Evolutionary conservation across 495 filamentous ascomycete genomes (phyloP), one percentile per base, ranked within the genome.

Genomic region (Xylaria scruposa): DNA sequence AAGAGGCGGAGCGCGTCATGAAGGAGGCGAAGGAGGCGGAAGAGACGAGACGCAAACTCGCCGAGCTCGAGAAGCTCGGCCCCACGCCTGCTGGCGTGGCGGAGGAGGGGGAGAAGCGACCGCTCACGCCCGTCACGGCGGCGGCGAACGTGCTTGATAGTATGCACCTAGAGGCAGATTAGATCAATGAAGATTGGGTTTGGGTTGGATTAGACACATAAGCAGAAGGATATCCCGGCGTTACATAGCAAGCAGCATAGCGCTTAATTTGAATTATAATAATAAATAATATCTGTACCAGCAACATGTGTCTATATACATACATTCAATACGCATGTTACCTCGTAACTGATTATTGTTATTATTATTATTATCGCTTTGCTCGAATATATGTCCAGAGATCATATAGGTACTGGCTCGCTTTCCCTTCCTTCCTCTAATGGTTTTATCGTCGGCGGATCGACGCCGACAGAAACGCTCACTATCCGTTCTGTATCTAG

Each of bases 1-100:
- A 91, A 73, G 85, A 86, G 75, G 79, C 80, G 56, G 85, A 87
- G 72, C 62, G 81, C 80, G 68, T 78, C 76, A 75, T 85, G 85
- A 73, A 64, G 24, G 51, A 80, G 26, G 71, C 77, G 26, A 78
- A 68, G 64, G 78, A 82, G 56, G 77, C 76, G 10, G 78, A 79
- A 61, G 79, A 84, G 73, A 76, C 75, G 70, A 75, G 75, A 53
- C 74, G 72, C 61, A 80, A 71, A 56, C 61, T 85, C 26, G 83
- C 86, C 68, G 81, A 81, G 40, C 77, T 79, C 36, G 84, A 81
- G 70, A 74, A 75, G 47, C 73, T 72, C 29, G 64, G 58, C 5
- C 70, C 76, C 46, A 73, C 77, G 73, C 74, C 76, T 26, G 64
- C 17, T 42, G 38, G 38, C 3, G 74, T 69, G 46, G 74, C 77